Conservation (phyloP, 495 filamentous ascomycete species). For the Lentithecium fluviatile region DNA sequence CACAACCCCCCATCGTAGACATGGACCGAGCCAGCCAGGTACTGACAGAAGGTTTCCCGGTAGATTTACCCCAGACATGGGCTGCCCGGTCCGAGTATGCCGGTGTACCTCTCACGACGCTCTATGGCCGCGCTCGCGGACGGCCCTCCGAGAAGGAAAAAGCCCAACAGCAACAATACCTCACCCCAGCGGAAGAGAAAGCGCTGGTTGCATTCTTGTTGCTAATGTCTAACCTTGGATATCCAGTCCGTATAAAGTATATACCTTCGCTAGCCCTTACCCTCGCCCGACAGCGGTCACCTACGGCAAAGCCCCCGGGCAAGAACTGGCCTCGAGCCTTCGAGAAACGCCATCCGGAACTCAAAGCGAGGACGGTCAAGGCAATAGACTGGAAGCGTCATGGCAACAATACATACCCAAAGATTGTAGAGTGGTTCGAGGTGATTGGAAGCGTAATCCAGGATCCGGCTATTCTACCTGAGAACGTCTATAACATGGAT, state of each 20-base stretch:
- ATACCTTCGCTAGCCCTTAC: conserved; percentile 12
- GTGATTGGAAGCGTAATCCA: no score
- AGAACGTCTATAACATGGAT: no score
- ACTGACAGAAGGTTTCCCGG: conserved; percentile 7
- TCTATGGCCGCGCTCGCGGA: conserved; percentile 1
- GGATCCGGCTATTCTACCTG: no score
- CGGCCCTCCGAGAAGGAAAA: conserved; percentile 8
- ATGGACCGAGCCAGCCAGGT: conserved; percentile 12
- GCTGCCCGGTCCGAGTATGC: conserved; percentile 1
- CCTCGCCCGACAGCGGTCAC: conserved; percentile 14
- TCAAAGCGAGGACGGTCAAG: conserved; percentile 34
- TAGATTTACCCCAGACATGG: conserved; percentile 8
- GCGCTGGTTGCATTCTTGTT: conserved; percentile 39
- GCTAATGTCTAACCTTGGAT: conserved; percentile 37
- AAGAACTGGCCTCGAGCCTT: conserved; percentile 37
- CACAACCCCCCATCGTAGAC: no score
- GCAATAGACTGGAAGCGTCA: conserved; percentile 17
- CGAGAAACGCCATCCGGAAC: conserved; percentile 21
- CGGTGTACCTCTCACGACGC: conserved; percentile 8
- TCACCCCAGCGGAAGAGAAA: conserved; percentile 34
- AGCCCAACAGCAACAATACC: conserved; percentile 4
- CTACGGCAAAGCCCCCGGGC: conserved; percentile 17
- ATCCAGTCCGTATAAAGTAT: conserved; percentile 41
- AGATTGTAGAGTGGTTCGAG: no score
- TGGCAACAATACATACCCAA: no score